phyloP scores from a whole-genome alignment of 192 early-diverging fungal genomes.

The Borealophlyctis nickersoniae region DNA sequence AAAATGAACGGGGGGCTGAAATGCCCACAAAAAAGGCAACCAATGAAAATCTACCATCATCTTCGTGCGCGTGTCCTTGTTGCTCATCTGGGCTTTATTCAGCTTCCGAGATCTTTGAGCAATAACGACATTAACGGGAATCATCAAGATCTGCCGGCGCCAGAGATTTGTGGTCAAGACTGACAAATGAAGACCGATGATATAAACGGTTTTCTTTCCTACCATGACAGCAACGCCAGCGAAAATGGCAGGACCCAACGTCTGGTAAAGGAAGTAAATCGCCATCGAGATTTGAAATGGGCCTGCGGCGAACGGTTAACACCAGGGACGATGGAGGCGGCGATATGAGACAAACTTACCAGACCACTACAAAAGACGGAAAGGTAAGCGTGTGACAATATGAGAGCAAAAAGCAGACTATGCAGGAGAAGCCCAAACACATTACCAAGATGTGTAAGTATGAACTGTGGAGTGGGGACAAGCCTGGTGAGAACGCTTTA shows the following conservation, averaged over 20 bases:
- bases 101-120: conserved; percentile 62
- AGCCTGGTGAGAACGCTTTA: too few relatives aligned
- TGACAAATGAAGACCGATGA: too few relatives aligned
- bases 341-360: too few relatives aligned
- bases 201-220: conserved; percentile 2
- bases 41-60: conserved; percentile 57
- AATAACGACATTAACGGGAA: conserved; percentile 73
- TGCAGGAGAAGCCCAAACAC: too few relatives aligned
- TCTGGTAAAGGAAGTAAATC: conserved; percentile 72
- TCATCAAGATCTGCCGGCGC: conserved; percentile 54
- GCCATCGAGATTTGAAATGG: conserved; percentile 76
- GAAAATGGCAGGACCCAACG: conserved; percentile 77
- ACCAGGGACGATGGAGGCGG: too few relatives aligned
- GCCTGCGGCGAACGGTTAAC: conserved; percentile 71
- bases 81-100: conserved; percentile 80
- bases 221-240: conserved; percentile 80
- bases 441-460: conserved; percentile 12
- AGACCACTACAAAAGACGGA: conserved; percentile 3
- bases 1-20: neutral
- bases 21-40: too few relatives aligned
- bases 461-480: neutral
- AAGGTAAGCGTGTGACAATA: neutral
- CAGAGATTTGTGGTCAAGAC: too few relatives aligned
- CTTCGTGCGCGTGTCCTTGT: conserved; percentile 73
- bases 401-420: neutral